These are phyloP conservation scores for Knoxia roxburghii DNA, from an alignment of 257 asterid species.

Conservation along the genomic window DNA sequence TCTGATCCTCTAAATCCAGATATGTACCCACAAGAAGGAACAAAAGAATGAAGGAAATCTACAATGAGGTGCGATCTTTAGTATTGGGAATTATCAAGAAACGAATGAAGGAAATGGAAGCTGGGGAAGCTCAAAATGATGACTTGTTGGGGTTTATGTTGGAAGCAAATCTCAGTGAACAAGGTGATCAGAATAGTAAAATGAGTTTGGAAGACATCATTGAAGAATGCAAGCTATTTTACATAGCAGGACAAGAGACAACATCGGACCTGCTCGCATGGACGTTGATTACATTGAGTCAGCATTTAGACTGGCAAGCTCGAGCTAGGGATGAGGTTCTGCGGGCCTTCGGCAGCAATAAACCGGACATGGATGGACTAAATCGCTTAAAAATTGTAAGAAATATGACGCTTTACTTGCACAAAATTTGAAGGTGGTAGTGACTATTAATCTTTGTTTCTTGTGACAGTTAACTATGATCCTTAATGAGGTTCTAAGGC, in stretches of 20 bases:
- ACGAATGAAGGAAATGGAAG: conserved; percentile 3
- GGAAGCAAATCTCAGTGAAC: conserved; percentile 32
- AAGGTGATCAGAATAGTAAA: conserved; percentile 26
- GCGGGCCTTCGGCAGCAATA: conserved; percentile 21
- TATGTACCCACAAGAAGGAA: conserved; percentile 7
- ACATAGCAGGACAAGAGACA: conserved; percentile 50
- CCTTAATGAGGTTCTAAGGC: conserved; percentile 26
- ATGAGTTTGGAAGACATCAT: conserved; percentile 40
- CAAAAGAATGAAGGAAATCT: conserved; percentile 11
- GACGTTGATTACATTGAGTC: conserved; percentile 41
- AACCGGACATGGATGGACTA: conserved; percentile 28
- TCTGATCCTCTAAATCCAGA: no score
- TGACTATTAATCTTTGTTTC: not conserved
- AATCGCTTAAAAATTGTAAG: conserved; percentile 39
- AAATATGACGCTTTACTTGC: not conserved
- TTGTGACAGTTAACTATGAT: conserved; percentile 34
- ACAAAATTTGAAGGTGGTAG: no score
- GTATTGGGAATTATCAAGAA: not conserved
- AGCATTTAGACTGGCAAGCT: conserved; percentile 47
- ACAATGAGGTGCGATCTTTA: conserved; percentile 3
- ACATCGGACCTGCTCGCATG: conserved; percentile 35
- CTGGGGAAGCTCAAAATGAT: conserved; percentile 4
- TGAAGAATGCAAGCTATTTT: conserved; percentile 47
- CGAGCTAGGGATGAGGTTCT: conserved; percentile 30
- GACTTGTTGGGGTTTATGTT: conserved; percentile 31